Conservation (phyloP, 768 basidiomycete genomes). For the Lyophyllum semitale region DNA sequence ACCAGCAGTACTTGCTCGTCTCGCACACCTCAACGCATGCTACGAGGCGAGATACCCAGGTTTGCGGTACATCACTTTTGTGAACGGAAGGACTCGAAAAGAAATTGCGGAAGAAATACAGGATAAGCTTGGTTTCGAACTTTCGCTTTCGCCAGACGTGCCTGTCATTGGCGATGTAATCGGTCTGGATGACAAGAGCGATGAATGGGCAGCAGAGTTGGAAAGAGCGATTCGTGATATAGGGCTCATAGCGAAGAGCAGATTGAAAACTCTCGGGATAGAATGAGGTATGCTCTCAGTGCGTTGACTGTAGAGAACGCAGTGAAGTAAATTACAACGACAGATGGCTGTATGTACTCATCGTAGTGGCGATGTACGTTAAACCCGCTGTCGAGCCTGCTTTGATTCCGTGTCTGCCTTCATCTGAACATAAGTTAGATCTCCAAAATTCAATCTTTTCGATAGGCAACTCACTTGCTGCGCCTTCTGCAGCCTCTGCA, state of each 20-base stretch:
- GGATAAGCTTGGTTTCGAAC: slow-evolving; percentile 52
- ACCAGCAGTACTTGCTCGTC: slow-evolving; percentile 71
- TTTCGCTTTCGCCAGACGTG: slow-evolving; percentile 47
- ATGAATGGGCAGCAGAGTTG: slow-evolving; percentile 68
- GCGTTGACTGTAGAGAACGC: neutral
- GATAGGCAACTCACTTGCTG: slow-evolving; percentile 42
- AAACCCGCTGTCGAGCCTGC: slow-evolving; percentile 9
- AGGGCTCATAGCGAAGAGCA: slow-evolving; percentile 73
- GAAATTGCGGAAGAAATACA: slow-evolving; percentile 83
- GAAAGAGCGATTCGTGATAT: slow-evolving; percentile 73
- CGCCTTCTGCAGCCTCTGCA: slow-evolving; percentile 51
- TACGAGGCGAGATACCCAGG: slow-evolving; percentile 78
- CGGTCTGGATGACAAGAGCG: slow-evolving; percentile 37
- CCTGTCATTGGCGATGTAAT: slow-evolving; percentile 38
- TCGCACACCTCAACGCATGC: slow-evolving; percentile 72
- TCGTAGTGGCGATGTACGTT: slow-evolving; percentile 9
- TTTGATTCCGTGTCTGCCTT: slow-evolving; percentile 15
- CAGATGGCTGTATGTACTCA: neutral
- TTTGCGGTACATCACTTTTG: slow-evolving; percentile 89
- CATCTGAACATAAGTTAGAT: slow-evolving; percentile 6
- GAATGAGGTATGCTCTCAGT: slow-evolving; percentile 26
- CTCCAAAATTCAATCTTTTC: neutral
- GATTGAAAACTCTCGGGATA: slow-evolving; percentile 50
- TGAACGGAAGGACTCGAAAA: slow-evolving; percentile 77
- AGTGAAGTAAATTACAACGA: slow-evolving; percentile 3